Conservation (phyloP, 192 early-diverging fungal genomes). For the Helicostylum pulchrum region DNA sequence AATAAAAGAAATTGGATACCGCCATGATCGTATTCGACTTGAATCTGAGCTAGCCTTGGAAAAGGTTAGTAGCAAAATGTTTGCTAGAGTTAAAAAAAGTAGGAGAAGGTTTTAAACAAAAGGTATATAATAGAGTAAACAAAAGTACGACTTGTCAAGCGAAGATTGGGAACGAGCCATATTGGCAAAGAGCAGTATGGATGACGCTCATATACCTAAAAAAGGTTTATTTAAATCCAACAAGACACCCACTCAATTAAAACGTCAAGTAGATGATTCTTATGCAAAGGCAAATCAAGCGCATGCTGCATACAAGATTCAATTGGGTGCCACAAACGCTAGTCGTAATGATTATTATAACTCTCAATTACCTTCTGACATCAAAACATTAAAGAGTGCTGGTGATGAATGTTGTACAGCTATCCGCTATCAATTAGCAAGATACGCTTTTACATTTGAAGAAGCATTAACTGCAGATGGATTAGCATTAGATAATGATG, state of each 20-base stretch:
- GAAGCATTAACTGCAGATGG: conserved; percentile 72
- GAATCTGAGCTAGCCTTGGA: conserved; percentile 80
- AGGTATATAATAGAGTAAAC: conserved; percentile 47
- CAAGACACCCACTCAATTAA: conserved; percentile 64
- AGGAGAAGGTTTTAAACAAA: background rate
- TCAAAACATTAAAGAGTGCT: conserved; percentile 75
- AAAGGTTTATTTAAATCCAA: conserved; percentile 50
- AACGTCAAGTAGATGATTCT: conserved; percentile 85
- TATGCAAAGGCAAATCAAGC: conserved; percentile 73
- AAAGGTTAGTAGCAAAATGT: conserved; percentile 52
- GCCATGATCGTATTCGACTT: conserved; percentile 70
- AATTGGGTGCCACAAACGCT: conserved; percentile 73
- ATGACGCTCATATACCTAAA: conserved; percentile 36
- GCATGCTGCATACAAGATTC: conserved; percentile 80
- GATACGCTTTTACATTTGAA: conserved; percentile 81
- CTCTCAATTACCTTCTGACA: conserved; percentile 68
- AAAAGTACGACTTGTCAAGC: conserved; percentile 74
- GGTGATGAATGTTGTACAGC: conserved; percentile 83
- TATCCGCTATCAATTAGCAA: conserved; percentile 73
- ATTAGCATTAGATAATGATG: conserved; percentile 49
- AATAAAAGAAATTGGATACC: conserved; percentile 77
- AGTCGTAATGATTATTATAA: conserved; percentile 75
- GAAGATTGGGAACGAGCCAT: conserved; percentile 85
- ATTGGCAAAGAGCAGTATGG: conserved; percentile 46
- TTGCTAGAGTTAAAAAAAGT: background rate